Conservation (phyloP, 2,329 filamentous ascomycete genomes). For the Huntiella moniliformis region DNA sequence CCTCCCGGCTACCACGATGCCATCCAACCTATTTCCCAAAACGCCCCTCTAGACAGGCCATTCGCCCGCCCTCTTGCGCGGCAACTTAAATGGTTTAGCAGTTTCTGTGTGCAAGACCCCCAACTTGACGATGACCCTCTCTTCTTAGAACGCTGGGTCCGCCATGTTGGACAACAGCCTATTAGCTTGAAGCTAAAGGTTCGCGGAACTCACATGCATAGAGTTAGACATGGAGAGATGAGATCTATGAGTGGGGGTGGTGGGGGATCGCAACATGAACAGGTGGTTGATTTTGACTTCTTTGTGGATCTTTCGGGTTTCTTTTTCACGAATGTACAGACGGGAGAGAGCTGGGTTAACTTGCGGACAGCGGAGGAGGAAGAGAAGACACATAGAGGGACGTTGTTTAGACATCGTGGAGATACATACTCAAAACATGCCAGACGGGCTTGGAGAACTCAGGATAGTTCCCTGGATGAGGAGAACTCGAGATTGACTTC, state of each 20-base stretch:
- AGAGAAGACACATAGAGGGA: slow-evolving; percentile 46
- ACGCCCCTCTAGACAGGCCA: slow-evolving; percentile 7
- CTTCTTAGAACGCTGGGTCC: slow-evolving; percentile 27
- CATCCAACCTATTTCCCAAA: slow-evolving; percentile 13
- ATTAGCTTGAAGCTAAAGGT: slow-evolving; percentile 35
- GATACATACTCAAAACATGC: slow-evolving; percentile 21
- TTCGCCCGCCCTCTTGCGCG: slow-evolving; percentile 15
- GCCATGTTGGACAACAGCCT: slow-evolving; percentile 25
- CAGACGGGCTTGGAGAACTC: slow-evolving; percentile 5
- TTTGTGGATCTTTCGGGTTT: slow-evolving; percentile 39
- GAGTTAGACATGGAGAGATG: slow-evolving; percentile 16
- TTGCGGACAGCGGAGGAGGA: slow-evolving; percentile 36
- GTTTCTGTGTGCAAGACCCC: slow-evolving; percentile 24
- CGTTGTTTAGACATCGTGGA: slow-evolving; percentile 33
- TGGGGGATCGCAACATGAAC: slow-evolving; percentile 23
- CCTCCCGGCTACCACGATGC: slow-evolving; percentile 28
- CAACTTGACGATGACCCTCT: slow-evolving; percentile 26
- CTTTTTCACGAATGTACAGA: slow-evolving; percentile 28
- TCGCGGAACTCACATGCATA: slow-evolving; percentile 32
- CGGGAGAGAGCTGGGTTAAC: slow-evolving; percentile 22
- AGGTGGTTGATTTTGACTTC: slow-evolving; percentile 37
- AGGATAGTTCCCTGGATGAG: slow-evolving; percentile 17
- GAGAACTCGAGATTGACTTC: slow-evolving; percentile 4
- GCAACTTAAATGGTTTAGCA: slow-evolving; percentile 10
- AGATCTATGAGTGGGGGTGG: not conserved